Base-by-base conservation (phyloP, 2,329 filamentous ascomycete genomes). In the Lecanosticta acicola region DNA sequence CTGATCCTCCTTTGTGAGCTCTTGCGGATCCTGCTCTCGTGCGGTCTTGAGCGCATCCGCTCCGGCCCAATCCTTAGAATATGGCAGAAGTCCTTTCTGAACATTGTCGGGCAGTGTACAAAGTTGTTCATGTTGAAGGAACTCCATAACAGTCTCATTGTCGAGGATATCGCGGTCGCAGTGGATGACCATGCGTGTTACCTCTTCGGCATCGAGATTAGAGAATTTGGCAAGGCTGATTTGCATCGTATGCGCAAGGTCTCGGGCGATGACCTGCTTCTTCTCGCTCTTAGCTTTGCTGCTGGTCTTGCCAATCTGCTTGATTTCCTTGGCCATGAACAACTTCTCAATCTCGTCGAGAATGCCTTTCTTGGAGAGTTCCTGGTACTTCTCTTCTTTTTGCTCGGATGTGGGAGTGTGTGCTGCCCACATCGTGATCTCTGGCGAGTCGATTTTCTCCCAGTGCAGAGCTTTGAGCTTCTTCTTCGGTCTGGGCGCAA, bases 391-490 rank as follows among this genome's bases (percentile, higher is more conserved):
- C 69, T 95, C 87, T 70, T 98, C 93, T 63, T 90, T 87, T 50
- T 85, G 86, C 64, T 94, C 84, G 3, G 83, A 80, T n/a, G 87
- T 94, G 3, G 87, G 85, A 21, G 86, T 80, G 66, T 94, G 88
- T 5, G 81, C 78, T 26, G 89, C 90, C 91, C 91, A 97, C 59
- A 96, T 87, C 43, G 91, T 96, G 41, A 88, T 85, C 65, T 93
- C 82, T 17, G 89, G 87, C 43, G 86, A 80, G 68, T 98, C 93
- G 44, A 98, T 88, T 74, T 97, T 97, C 71, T 98, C 93, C 91
- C 93, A 97, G 72, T 98, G 93, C 57, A 98, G 77, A 48, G 91
- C 91, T 80, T 98, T 98, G 68, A 98, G 87, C 76, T 97, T 98
- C 81, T 95, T 97, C 79, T 96, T 97, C 17, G 93, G 89, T 58